Base-by-base conservation (phyloP, 768 basidiomycete genomes). In the Galerina marginata region DNA sequence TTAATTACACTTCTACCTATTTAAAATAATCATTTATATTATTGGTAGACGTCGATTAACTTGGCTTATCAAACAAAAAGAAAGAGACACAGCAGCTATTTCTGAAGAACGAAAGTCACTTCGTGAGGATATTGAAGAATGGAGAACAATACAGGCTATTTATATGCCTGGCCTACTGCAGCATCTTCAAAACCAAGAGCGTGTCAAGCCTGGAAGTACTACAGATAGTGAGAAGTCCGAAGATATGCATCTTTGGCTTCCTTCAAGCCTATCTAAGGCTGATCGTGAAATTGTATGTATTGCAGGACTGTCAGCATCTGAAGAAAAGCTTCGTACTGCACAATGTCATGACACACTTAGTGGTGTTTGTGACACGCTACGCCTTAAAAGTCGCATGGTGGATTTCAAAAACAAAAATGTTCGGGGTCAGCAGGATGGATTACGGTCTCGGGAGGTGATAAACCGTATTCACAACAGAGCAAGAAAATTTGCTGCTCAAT, bases 341-440 rank as follows among this genome's bases (percentile, higher is more conserved):
- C 51, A 52, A 37, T 52, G 51, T 23, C n/a, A 29, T 52, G 50
- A 52, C 33, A 12, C 36, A 15, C 33, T 52, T 12, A 26, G 29
- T 11, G 26, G 26, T 26, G 20, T 52, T 23, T 26, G 50, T 10
- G 15, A 52, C 33, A 37, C 26, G 11, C 33, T 52, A 20, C 36
- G 50, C 33, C 33, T 61, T n/a, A 69, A 69, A 40, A 47, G 46
- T 14, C 39, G 64, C 14, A 38, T 67, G 6, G 50, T 52, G 9
- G 16, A 9, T 9, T 52, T 52, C 50, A 52, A 52, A 26, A 52
- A 52, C 50, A 52, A 52, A 23, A 26, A 52, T 37, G 33, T 52
- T 38, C 16, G 50, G 11, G 50, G 50, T 12, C 50, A 52, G 20
- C 50, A 3, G 12, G 50, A 37, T 9, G 56, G 57, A 20, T 69